A percentile compares a stretch with the other conserved stretches of the same genome.
These are phyloP conservation scores for Voacanga thouarsii DNA, from an alignment of 257 asterid genomes.

Conservation along the genomic window DNA sequence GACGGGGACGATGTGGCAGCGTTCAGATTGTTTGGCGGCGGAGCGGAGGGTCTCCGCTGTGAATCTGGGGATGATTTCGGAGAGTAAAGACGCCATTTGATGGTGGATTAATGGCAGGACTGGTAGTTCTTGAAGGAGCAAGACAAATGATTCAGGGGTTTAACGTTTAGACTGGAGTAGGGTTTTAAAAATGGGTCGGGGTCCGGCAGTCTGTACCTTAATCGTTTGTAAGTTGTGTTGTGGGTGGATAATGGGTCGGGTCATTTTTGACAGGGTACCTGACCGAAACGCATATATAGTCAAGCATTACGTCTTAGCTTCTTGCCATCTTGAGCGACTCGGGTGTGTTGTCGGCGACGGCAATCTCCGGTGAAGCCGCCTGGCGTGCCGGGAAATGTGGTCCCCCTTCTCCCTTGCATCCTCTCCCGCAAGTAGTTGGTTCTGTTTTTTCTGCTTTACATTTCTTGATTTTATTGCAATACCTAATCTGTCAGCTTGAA, in stretches of 20 bases:
- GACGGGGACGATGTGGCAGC: constrained; percentile 67
- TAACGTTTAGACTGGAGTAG: not conserved
- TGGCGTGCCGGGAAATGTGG: too few relatives aligned
- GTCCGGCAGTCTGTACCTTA: not conserved
- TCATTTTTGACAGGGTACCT: too few relatives aligned
- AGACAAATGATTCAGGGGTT: not conserved
- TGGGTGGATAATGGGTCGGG: not conserved
- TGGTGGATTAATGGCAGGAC: not conserved
- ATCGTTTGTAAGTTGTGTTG: not conserved
- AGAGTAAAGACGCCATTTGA: constrained; percentile 53
- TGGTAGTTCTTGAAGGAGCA: constrained; percentile 15
- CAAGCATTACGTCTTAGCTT: too few relatives aligned
- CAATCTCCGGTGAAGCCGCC: too few relatives aligned
- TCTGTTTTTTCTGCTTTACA: too few relatives aligned
- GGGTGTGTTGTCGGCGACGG: too few relatives aligned
- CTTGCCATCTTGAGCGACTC: too few relatives aligned
- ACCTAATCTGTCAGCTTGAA: too few relatives aligned
- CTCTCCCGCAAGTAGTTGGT: too few relatives aligned
- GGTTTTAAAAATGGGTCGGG: constrained; percentile 7
- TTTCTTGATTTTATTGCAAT: too few relatives aligned
- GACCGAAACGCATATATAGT: too few relatives aligned
- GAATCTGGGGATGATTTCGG: constrained; percentile 69
- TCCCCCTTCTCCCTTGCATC: too few relatives aligned
- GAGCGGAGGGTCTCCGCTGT: constrained; percentile 78
- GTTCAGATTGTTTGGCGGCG: constrained; percentile 85